Evolutionary conservation across 495 filamentous ascomycete species (phyloP).

Genomic region (Barbatosphaeria neglecta): DNA sequence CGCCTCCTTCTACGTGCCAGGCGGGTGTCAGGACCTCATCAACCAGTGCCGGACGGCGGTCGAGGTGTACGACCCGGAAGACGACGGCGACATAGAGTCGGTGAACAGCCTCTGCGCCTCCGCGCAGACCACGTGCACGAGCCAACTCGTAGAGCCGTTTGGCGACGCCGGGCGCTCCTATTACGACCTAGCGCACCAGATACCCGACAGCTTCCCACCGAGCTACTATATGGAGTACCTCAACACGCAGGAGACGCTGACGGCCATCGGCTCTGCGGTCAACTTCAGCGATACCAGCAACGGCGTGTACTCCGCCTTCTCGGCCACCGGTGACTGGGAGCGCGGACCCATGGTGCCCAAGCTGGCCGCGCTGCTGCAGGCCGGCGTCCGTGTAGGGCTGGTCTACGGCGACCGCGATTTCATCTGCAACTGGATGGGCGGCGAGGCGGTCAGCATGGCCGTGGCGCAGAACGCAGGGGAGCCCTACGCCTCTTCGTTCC

Average conservation of each 20-base stretch:
- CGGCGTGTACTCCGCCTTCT: conserved; percentile 41
- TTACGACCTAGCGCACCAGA: conserved; percentile 49
- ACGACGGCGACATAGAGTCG: conserved; percentile 26
- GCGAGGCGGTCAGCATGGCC: conserved; percentile 46
- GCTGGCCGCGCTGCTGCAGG: conserved; percentile 39
- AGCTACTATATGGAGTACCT: conserved; percentile 52
- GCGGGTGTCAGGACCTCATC: conserved; percentile 43
- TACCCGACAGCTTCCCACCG: conserved; percentile 51
- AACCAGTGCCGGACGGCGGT: conserved; percentile 35
- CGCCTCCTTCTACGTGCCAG: conserved; percentile 30
- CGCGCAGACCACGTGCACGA: conserved; percentile 30
- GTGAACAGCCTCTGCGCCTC: conserved; percentile 37
- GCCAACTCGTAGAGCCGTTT: conserved; percentile 36
- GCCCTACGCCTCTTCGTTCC: conserved; percentile 23
- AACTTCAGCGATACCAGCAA: conserved; percentile 51
- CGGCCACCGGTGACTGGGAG: conserved; percentile 38
- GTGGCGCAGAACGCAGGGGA: conserved; percentile 28
- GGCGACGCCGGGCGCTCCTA: conserved; percentile 33
- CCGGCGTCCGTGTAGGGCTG: conserved; percentile 54
- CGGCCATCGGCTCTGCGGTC: conserved; percentile 50
- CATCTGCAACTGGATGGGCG: conserved; percentile 58
- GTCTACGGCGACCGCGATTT: conserved; percentile 58
- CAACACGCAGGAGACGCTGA: conserved; percentile 49
- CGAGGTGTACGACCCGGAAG: conserved; percentile 28
- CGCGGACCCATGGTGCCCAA: conserved; percentile 34